These are phyloP conservation scores for Entelexis sorbosivorans DNA, from an alignment of 1,139 yeast species.

Conservation along the genomic window DNA sequence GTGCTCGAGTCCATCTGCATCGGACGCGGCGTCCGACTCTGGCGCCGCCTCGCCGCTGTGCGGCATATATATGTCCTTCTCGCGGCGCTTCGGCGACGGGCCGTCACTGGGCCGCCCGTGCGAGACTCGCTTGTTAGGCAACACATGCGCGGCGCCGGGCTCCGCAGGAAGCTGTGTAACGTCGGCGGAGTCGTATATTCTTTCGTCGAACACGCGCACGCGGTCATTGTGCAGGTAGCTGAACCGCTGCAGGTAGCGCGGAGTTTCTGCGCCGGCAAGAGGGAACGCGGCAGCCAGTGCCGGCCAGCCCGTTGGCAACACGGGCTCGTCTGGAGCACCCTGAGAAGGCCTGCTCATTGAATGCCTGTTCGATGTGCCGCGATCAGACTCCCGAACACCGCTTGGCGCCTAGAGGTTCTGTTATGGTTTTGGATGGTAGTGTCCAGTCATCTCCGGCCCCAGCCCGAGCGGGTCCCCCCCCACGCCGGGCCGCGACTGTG, in stretches of 20 bases:
- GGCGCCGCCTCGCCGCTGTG: neutral
- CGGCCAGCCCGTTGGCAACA: conserved; percentile 1
- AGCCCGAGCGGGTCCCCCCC: neutral
- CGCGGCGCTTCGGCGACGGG: conserved; percentile 20
- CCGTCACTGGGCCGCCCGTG: conserved; percentile 6
- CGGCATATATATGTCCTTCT: neutral
- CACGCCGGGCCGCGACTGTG: neutral
- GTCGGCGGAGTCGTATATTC: neutral
- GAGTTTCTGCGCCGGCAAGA: conserved; percentile 29
- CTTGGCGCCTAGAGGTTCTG: neutral
- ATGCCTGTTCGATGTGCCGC: neutral
- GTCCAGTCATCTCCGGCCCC: neutral
- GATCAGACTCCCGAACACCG: neutral
- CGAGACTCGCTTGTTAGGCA: conserved; percentile 11
- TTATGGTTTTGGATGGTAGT: neutral
- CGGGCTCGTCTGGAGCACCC: neutral
- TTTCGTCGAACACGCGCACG: conserved; percentile 23
- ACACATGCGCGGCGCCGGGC: neutral
- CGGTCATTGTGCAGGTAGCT: conserved; percentile 26
- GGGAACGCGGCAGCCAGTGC: conserved; percentile 9
- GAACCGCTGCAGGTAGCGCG: conserved; percentile 27
- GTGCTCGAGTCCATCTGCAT: neutral
- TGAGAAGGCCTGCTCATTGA: conserved; percentile 1
- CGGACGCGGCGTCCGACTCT: neutral
- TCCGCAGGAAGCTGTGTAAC: neutral